Conservation (phyloP, 2,329 filamentous ascomycete genomes). For the Beauveria australis region DNA sequence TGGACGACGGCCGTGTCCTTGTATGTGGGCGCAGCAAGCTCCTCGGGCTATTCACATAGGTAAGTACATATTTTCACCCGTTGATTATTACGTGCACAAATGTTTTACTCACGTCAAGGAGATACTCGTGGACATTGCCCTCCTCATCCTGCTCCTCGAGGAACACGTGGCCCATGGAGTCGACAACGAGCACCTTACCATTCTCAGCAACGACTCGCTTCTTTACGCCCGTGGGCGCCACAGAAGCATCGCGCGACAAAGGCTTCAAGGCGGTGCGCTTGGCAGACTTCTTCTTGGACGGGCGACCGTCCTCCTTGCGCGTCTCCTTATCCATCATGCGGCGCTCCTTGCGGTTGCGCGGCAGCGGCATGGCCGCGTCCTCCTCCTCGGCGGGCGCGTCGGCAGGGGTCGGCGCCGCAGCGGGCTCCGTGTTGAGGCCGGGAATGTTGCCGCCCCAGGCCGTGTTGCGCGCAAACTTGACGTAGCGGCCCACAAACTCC, state of each 20-base stretch:
- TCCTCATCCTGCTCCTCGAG: conserved; percentile 89
- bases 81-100: not conserved
- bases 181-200: conserved; percentile 88
- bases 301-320: conserved; percentile 59
- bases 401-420: conserved; percentile 30
- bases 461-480: conserved; percentile 76
- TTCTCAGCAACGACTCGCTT: conserved; percentile 90
- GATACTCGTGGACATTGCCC: conserved; percentile 70
- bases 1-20: conserved; percentile 75
- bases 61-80: conserved; percentile 14
- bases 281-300: conserved; percentile 38
- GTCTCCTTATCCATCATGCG: conserved; percentile 80
- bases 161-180: conserved; percentile 85
- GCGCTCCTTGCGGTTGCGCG: conserved; percentile 76
- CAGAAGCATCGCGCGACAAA: conserved; percentile 36
- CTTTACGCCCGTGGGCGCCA: conserved; percentile 64
- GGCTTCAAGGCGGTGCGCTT: conserved; percentile 27
- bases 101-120: conserved; percentile 67
- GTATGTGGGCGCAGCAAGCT: conserved; percentile 70
- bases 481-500: conserved; percentile 87
- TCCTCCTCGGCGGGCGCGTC: conserved; percentile 38
- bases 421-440: conserved; percentile 45
- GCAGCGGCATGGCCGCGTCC: conserved; percentile 42
- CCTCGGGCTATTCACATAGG: conserved; percentile 52
- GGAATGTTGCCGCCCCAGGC: conserved; percentile 89